Conservation (phyloP, 306 rosid species). For the Comarum palustre region DNA sequence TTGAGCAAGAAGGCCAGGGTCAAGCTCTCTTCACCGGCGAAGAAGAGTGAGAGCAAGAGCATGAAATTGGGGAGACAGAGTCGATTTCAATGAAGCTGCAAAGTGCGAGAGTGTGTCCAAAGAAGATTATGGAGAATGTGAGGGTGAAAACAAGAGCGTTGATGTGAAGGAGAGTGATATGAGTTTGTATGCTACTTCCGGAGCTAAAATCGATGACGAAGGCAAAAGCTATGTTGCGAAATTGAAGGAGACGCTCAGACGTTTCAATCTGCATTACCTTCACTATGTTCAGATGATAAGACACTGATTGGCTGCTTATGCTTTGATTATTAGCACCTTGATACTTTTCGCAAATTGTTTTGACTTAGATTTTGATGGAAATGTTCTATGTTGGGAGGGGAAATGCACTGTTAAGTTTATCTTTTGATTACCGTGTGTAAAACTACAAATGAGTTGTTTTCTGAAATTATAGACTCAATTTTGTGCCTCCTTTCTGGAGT, state of each 20-base stretch:
- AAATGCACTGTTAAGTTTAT: not conserved
- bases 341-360: not conserved
- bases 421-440: not conserved
- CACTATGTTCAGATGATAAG: constrained; percentile 33
- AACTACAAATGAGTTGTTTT: not conserved
- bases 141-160: not conserved
- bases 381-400: not conserved
- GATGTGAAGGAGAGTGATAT: not conserved
- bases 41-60: not conserved
- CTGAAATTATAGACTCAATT: not conserved
- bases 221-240: constrained; percentile 13
- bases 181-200: not conserved
- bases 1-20: constrained; percentile 17
- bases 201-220: constrained; percentile 4
- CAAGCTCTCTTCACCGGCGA: not conserved
- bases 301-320: not conserved
- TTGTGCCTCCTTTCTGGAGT: not conserved
- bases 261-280: constrained; percentile 29
- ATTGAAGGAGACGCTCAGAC: constrained; percentile 32
- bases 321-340: not conserved
- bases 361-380: not conserved
- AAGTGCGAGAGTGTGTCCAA: too few relatives aligned
- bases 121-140: too few relatives aligned
- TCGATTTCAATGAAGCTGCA: not conserved
- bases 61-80: not conserved